phyloP scores from a whole-genome alignment of 202 grass and related monocot genomes.

The Digitaria exilis region DNA sequence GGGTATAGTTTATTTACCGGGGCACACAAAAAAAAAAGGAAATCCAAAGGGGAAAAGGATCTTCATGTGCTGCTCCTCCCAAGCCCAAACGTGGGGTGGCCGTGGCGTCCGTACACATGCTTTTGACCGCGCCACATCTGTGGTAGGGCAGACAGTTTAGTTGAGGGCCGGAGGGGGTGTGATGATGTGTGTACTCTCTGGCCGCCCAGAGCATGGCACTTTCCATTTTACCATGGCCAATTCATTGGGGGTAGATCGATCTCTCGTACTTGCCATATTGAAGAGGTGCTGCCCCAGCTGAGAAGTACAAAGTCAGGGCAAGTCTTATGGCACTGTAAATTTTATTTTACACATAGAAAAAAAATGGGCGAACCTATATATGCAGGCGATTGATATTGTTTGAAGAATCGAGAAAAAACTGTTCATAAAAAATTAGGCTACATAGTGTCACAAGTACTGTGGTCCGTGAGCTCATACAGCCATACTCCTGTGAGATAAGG shows the following conservation, averaged over 20 bases:
- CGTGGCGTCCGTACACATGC: constrained; percentile 34
- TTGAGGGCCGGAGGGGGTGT: neutral
- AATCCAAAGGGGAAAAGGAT: neutral
- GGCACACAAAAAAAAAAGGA: neutral
- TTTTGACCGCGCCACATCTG: constrained; percentile 38
- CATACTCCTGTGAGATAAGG: too few species aligned
- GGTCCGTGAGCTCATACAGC: too few species aligned
- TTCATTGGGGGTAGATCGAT: neutral
- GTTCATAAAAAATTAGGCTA: neutral
- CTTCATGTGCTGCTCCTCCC: neutral
- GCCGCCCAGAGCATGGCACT: neutral
- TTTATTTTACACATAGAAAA: neutral
- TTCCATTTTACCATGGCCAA: neutral
- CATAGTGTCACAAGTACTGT: too few species aligned
- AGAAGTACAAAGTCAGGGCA: neutral
- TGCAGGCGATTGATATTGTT: neutral
- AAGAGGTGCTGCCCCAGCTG: neutral
- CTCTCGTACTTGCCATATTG: neutral
- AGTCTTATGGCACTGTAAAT: neutral
- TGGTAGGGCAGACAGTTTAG: neutral
- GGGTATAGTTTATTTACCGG: neutral
- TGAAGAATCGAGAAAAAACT: neutral
- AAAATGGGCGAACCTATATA: neutral
- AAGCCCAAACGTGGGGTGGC: constrained; percentile 32
- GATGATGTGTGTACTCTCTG: neutral